A percentile compares a stretch with the other conserved stretches of the same genome.
Conservation (phyloP, 345 rosid species). For the Atalantia buxifolia region DNA sequence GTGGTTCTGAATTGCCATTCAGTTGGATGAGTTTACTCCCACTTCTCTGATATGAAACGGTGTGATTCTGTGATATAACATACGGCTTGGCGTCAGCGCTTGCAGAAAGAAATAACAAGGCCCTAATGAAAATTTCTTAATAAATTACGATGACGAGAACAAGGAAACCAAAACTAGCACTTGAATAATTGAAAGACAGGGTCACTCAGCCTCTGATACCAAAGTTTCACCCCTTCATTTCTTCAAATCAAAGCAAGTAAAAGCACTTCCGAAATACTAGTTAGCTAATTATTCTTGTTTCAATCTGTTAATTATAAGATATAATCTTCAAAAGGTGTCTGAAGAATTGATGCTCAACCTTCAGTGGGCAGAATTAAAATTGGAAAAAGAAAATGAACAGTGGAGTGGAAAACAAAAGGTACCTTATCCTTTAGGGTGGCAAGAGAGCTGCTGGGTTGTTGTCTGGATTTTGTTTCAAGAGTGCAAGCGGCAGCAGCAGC, state of each 20-base stretch:
- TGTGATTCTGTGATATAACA: conserved; percentile 23
- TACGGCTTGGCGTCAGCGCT: conserved; percentile 11
- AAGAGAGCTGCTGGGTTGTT: conserved; percentile 20
- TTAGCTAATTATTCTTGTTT: background rate
- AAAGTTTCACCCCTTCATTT: background rate
- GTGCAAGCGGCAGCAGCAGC: conserved; percentile 18
- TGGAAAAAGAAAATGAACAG: background rate
- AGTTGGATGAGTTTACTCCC: conserved; percentile 13
- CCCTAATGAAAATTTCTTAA: background rate
- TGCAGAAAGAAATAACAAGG: background rate
- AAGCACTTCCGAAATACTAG: background rate
- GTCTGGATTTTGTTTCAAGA: conserved; percentile 28
- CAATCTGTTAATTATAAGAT: background rate
- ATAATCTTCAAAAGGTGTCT: background rate
- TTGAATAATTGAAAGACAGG: background rate
- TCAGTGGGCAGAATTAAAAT: background rate
- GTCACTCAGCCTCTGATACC: background rate
- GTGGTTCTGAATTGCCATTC: conserved; percentile 25
- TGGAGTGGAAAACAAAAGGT: background rate
- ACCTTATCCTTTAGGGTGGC: conserved; percentile 39
- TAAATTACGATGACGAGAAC: background rate
- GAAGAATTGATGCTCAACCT: background rate
- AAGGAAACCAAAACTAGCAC: background rate
- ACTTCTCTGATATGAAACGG: conserved; percentile 25
- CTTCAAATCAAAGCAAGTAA: background rate